Conservation (phyloP, 768 basidiomycete genomes). For the Tricholoma bakamatsutake region DNA sequence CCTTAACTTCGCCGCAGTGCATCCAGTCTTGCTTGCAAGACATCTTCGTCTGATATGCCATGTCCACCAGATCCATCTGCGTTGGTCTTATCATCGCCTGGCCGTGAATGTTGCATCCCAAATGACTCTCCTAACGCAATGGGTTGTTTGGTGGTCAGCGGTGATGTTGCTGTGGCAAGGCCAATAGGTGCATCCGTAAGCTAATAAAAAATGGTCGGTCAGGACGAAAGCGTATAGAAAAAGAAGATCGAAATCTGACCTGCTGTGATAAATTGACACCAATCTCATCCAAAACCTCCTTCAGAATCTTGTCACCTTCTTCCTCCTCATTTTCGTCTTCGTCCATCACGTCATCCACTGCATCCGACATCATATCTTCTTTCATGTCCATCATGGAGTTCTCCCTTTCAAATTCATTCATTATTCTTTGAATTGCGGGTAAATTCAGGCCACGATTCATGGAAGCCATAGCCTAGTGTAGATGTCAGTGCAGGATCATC, state of each 20-base stretch:
- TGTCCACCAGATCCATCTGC: conserved; percentile 34
- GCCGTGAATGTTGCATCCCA: conserved; percentile 22
- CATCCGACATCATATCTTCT: conserved; percentile 99
- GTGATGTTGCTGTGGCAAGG: conserved; percentile 52
- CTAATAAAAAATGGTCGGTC: conserved; percentile 32
- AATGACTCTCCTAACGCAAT: conserved; percentile 79
- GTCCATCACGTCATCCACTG: conserved; percentile 87
- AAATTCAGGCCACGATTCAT: conserved; percentile 98
- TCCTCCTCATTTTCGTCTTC: conserved; percentile 96
- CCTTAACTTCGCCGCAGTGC: conserved; percentile 69
- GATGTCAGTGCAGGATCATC: not conserved
- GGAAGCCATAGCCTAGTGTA: conserved; percentile 91
- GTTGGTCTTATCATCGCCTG: conserved; percentile 26
- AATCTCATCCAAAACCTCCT: conserved; percentile 95
- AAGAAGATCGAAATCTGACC: conserved; percentile 29
- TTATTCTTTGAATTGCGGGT: conserved; percentile 90
- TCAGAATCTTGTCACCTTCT: conserved; percentile 92
- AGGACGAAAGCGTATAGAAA: conserved; percentile 7
- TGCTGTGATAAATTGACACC: conserved; percentile 88
- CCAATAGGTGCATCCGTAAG: conserved; percentile 80
- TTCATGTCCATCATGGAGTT: conserved; percentile 99
- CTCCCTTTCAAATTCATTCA: conserved; percentile 98
- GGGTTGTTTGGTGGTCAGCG: conserved; percentile 63
- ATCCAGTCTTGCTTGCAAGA: conserved; percentile 89
- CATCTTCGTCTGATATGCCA: conserved; percentile 75